Conservation (phyloP, 768 basidiomycete species). For the Suillus cothurnatus region DNA sequence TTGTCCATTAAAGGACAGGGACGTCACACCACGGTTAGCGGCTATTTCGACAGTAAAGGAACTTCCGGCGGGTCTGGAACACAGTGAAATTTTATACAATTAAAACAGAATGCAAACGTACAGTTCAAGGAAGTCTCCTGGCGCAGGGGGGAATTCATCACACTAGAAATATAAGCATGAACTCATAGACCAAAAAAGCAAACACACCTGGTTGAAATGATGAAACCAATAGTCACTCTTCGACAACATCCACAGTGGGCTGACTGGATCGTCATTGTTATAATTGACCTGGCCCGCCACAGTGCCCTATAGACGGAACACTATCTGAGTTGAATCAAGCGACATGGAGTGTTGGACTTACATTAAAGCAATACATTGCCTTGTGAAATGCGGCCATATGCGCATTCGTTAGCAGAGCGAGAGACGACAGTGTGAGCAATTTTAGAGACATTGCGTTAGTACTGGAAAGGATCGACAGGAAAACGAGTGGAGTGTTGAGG, state of each 20-base stretch:
- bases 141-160: conserved; percentile 46
- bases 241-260: conserved; percentile 45
- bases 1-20: conserved; percentile 43
- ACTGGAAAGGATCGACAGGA: conserved; percentile 1
- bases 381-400: conserved; percentile 46
- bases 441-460: not conserved
- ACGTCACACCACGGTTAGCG: conserved; percentile 50
- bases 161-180: conserved; percentile 45
- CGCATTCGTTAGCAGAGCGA: conserved; percentile 29
- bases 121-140: conserved; percentile 47
- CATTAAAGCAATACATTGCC: conserved; percentile 51
- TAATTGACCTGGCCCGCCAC: conserved; percentile 29
- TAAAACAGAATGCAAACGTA: conserved; percentile 18
- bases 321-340: not conserved
- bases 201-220: conserved; percentile 27
- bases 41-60: conserved; percentile 52
- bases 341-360: conserved; percentile 14
- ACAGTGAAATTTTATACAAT: not conserved
- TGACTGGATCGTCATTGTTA: conserved; percentile 42
- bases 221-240: conserved; percentile 46
- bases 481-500: not conserved
- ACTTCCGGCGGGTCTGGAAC: conserved; percentile 47
- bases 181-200: conserved; percentile 22
- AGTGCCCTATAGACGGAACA: conserved; percentile 29
- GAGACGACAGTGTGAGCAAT: not conserved